Conservation (phyloP, 2,329 filamentous ascomycete genomes). For the Trichoderma pleuroti region DNA sequence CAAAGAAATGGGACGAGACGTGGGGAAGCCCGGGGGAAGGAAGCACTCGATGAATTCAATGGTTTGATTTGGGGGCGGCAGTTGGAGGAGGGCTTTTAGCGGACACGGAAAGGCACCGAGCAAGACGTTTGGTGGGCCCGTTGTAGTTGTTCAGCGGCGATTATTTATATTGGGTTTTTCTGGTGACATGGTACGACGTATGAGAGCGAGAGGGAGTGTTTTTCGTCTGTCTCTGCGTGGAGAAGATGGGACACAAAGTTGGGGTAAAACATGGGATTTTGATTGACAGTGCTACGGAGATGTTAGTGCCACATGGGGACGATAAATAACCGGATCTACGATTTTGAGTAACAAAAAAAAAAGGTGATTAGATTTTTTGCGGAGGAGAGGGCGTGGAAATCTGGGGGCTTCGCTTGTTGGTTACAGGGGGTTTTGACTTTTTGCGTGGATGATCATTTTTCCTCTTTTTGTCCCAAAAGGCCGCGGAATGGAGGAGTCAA, state of each 20-base stretch:
- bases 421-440: neutral
- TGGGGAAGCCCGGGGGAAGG: neutral
- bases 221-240: no score
- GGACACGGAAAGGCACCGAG: neutral
- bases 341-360: neutral
- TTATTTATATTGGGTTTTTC: neutral
- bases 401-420: neutral
- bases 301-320: neutral
- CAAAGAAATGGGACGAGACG: neutral
- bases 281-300: neutral
- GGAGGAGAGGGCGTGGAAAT: neutral
- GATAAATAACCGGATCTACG: slow-evolving; percentile 1
- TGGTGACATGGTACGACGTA: neutral
- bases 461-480: neutral
- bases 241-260: neutral
- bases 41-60: neutral
- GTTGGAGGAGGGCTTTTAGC: neutral
- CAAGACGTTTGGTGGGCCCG: neutral
- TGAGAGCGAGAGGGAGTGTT: no score
- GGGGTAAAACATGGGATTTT: neutral
- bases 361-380: neutral
- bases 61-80: neutral
- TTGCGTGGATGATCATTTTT: neutral
- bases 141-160: neutral
- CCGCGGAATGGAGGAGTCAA: neutral